phyloP scores from a whole-genome alignment of 176 grass and related monocot species.

The Carex scoparia region DNA sequence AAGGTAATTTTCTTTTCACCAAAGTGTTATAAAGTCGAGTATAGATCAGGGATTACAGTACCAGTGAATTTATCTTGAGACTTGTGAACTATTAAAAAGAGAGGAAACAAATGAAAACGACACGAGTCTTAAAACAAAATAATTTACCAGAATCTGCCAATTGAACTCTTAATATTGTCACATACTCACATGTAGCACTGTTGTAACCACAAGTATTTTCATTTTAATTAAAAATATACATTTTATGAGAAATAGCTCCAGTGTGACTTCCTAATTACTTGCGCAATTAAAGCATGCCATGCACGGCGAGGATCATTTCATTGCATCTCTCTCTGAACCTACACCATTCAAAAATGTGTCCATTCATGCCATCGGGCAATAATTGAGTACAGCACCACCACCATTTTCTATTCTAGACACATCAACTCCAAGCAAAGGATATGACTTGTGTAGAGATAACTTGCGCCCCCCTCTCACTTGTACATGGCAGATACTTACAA shows the following conservation, averaged over 20 bases:
- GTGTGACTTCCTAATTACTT: not conserved
- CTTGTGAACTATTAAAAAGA: no score
- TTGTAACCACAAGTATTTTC: not conserved
- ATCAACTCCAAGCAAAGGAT: conserved; percentile 45
- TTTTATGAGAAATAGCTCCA: not conserved
- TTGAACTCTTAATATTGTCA: not conserved
- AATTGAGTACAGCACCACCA: conserved; percentile 22
- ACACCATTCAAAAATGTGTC: not conserved
- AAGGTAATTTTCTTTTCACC: no score
- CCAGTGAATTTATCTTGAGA: no score
- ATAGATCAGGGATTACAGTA: no score
- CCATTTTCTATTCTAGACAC: not conserved
- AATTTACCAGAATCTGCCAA: not conserved
- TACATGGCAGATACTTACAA: conserved; percentile 56
- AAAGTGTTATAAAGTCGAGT: no score
- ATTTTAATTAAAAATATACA: not conserved
- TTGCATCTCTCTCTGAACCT: not conserved
- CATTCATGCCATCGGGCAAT: conserved; percentile 29
- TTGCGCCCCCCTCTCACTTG: conserved; percentile 64
- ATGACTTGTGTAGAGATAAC: conserved; percentile 7
- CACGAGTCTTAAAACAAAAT: not conserved
- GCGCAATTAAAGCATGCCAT: not conserved
- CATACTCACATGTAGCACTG: not conserved
- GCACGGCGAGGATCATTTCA: not conserved
- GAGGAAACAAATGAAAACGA: not conserved